These are phyloP conservation scores for Alternaria triticimaculans DNA, from an alignment of 2,329 filamentous ascomycete species.

Conservation along the genomic window DNA sequence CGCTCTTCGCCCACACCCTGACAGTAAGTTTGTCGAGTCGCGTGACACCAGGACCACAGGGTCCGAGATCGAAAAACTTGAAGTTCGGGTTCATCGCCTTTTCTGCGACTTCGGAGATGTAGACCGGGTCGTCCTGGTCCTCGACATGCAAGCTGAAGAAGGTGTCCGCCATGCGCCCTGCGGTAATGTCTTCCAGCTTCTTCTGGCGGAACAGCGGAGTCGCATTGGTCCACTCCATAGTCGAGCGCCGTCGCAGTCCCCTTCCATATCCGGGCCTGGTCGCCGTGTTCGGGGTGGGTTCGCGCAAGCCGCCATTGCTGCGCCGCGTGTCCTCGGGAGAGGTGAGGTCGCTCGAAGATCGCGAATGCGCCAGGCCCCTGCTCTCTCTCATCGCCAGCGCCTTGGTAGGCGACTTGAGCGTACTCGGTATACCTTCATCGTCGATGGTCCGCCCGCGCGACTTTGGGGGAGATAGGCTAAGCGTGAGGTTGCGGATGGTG, in stretches of 20 bases:
- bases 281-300: constrained; percentile 27
- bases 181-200: constrained; percentile 75
- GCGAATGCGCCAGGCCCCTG: constrained; percentile 61
- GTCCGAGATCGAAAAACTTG: constrained; percentile 77
- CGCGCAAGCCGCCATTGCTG: constrained; percentile 30
- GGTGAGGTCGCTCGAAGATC: constrained; percentile 63
- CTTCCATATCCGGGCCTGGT: constrained; percentile 43
- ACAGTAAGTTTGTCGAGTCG: constrained; percentile 70
- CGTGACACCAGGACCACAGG: constrained; percentile 68
- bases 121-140: constrained; percentile 73
- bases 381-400: constrained; percentile 61
- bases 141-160: constrained; percentile 86
- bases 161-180: constrained; percentile 77
- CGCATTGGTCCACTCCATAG: constrained; percentile 67
- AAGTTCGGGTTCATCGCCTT: constrained; percentile 92
- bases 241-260: constrained; percentile 62
- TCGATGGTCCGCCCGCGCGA: constrained; percentile 70
- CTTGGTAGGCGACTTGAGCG: constrained; percentile 71
- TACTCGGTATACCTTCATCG: constrained; percentile 74
- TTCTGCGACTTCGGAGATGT: constrained; percentile 82
- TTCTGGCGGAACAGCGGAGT: constrained; percentile 70
- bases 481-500: constrained; percentile 82
- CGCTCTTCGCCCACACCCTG: constrained; percentile 73
- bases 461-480: constrained; percentile 60
- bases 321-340: constrained; percentile 33